phyloP scores from a whole-genome alignment of 202 grass and related monocot genomes.

The Musa balbisiana region DNA sequence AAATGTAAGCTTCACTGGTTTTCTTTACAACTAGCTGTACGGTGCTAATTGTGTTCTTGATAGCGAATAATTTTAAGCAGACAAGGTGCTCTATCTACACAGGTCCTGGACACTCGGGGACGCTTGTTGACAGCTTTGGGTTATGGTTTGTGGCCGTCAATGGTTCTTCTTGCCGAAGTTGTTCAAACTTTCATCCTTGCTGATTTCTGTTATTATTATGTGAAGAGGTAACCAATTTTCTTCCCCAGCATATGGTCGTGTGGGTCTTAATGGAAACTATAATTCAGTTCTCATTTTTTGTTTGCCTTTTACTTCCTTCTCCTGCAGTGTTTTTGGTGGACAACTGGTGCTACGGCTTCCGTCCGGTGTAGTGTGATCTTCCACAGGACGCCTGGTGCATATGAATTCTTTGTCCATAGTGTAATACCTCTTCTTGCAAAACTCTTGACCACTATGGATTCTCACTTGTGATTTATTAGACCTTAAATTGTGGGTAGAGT shows the following conservation, averaged over 20 bases:
- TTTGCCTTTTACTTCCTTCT: background rate
- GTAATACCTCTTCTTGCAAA: no score
- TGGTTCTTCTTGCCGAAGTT: constrained; percentile 9
- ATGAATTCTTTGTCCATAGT: no score
- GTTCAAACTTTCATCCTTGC: constrained; percentile 18
- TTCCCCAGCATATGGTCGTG: background rate
- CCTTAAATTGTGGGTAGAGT: background rate
- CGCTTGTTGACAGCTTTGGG: constrained; percentile 3
- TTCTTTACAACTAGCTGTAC: no score
- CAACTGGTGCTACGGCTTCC: constrained; percentile 12
- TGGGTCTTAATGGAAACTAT: no score
- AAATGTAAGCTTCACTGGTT: no score
- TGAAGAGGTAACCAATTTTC: constrained; percentile 2
- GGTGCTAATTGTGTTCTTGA: background rate
- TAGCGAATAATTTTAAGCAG: background rate
- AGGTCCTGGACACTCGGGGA: background rate
- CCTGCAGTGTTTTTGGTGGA: background rate
- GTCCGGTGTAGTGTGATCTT: constrained; percentile 4
- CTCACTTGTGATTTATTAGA: no score
- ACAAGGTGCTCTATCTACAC: background rate
- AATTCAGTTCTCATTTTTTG: background rate
- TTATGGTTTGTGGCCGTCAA: constrained; percentile 6
- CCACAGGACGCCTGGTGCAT: background rate
- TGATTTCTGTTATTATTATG: constrained; percentile 11
- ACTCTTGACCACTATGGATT: no score